Evolutionary conservation across 169 alveolate genomes (phyloP).

Genomic region (Prorocentrum cordatum): DNA sequence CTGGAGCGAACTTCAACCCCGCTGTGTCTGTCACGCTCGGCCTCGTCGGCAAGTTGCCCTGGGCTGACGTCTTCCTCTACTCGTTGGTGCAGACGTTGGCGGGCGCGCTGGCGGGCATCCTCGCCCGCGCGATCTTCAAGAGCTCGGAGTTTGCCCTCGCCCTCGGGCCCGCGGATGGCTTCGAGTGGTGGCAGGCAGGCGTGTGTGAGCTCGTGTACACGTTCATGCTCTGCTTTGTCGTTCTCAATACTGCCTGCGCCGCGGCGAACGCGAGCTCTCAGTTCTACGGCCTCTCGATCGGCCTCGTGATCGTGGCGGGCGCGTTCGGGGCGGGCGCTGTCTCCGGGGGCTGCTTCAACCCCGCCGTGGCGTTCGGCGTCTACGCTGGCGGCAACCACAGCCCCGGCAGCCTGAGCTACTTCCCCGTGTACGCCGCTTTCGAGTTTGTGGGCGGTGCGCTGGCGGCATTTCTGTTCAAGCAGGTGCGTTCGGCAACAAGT

Average conservation of each 20-base stretch:
- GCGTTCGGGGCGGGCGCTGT: constrained; percentile 19
- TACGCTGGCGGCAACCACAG: too few species aligned
- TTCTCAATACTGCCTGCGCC: constrained; percentile 1
- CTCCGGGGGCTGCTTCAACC: constrained; percentile 11
- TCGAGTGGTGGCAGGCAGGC: not conserved
- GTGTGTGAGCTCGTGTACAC: constrained; percentile 14
- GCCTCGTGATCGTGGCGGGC: constrained; percentile 59
- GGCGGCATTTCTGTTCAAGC: too few species aligned
- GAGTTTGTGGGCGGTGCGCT: too few species aligned
- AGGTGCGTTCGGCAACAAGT: too few species aligned
- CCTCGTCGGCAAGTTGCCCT: not conserved
- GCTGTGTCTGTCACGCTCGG: constrained; percentile 2
- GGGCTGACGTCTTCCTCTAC: not conserved
- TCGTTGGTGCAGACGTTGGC: not conserved
- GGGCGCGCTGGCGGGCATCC: too few species aligned
- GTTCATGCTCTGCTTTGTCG: constrained; percentile 29
- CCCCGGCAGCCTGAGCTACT: too few species aligned
- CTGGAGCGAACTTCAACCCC: constrained; percentile 29
- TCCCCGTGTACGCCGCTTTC: too few species aligned
- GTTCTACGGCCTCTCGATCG: constrained; percentile 64
- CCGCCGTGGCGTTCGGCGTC: not conserved
- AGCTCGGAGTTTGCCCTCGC: too few species aligned
- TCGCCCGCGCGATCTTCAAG: too few species aligned
- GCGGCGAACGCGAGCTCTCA: constrained; percentile 15
- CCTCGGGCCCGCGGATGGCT: not conserved